These are phyloP conservation scores for Stagonosporopsis chrysanthemi DNA, from an alignment of 2,329 filamentous ascomycete species.

Conservation along the genomic window DNA sequence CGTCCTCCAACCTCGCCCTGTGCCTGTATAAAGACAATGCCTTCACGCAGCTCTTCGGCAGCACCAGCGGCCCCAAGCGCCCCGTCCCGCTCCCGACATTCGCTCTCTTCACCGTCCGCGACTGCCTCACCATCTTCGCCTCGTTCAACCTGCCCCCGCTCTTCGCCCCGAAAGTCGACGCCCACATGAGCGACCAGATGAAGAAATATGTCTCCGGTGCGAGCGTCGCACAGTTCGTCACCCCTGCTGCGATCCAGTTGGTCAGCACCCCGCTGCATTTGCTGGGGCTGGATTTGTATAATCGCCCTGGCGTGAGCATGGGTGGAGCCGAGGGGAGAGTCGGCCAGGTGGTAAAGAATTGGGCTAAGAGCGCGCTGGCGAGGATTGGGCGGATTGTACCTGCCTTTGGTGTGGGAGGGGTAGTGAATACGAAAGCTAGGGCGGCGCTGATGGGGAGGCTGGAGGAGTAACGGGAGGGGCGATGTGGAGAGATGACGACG, in stretches of 20 bases:
- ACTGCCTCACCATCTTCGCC: conserved; percentile 89
- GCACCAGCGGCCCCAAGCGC: conserved; percentile 53
- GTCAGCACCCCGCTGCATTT: conserved; percentile 84
- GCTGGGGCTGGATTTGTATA: conserved; percentile 86
- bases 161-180: conserved; percentile 71
- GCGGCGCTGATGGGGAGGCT: conserved; percentile 66
- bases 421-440: conserved; percentile 80
- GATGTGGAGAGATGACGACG: too few relatives aligned
- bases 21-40: conserved; percentile 90
- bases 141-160: conserved; percentile 88
- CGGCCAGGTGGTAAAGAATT: conserved; percentile 74
- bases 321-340: conserved; percentile 67
- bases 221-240: conserved; percentile 76
- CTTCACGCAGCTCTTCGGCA: conserved; percentile 82
- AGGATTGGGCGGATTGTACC: conserved; percentile 85
- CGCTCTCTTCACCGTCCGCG: conserved; percentile 79
- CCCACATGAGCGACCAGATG: conserved; percentile 51
- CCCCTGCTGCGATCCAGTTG: conserved; percentile 80
- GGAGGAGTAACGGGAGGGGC: conserved; percentile 24
- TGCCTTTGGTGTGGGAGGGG: conserved; percentile 86
- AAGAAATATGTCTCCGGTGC: conserved; percentile 60
- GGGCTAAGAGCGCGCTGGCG: conserved; percentile 75
- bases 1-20: conserved; percentile 80
- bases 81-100: conserved; percentile 75
- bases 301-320: conserved; percentile 63